These are phyloP conservation scores for Tricholoma terreum DNA, from an alignment of 768 basidiomycete species.

Conservation along the genomic window DNA sequence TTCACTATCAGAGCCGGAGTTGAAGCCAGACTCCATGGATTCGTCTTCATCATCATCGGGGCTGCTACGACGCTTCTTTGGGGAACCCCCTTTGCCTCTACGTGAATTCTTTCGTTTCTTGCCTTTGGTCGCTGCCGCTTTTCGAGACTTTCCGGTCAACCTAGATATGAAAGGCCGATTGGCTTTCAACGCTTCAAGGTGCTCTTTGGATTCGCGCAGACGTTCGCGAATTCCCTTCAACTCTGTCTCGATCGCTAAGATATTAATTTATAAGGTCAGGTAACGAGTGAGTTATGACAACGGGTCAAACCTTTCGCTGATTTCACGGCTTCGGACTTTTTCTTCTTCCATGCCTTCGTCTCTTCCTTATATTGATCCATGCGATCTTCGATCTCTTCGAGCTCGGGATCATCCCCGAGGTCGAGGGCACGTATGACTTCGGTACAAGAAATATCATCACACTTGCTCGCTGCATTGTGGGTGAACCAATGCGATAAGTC, in stretches of 20 bases:
- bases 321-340: constrained; percentile 38
- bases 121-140: constrained; percentile 16
- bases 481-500: neutral
- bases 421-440: constrained; percentile 51
- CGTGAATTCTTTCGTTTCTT: constrained; percentile 52
- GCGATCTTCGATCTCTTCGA: constrained; percentile 47
- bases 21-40: constrained; percentile 19
- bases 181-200: constrained; percentile 44
- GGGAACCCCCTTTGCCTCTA: constrained; percentile 36
- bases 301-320: constrained; percentile 38
- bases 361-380: constrained; percentile 36
- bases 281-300: neutral
- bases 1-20: constrained; percentile 24
- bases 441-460: constrained; percentile 60
- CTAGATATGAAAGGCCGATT: constrained; percentile 42
- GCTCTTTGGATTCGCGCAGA: constrained; percentile 39
- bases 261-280: constrained; percentile 1
- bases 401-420: constrained; percentile 50
- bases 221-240: constrained; percentile 36
- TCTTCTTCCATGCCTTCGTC: constrained; percentile 36
- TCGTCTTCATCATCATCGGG: constrained; percentile 36
- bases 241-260: constrained; percentile 37
- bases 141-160: constrained; percentile 32
- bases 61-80: constrained; percentile 41
- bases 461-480: constrained; percentile 47